Evolutionary conservation across 371 early-diverging fungal genomes (phyloP), one percentile per base, ranked within the genome.

Genomic region (Rhizopus delemar): DNA sequence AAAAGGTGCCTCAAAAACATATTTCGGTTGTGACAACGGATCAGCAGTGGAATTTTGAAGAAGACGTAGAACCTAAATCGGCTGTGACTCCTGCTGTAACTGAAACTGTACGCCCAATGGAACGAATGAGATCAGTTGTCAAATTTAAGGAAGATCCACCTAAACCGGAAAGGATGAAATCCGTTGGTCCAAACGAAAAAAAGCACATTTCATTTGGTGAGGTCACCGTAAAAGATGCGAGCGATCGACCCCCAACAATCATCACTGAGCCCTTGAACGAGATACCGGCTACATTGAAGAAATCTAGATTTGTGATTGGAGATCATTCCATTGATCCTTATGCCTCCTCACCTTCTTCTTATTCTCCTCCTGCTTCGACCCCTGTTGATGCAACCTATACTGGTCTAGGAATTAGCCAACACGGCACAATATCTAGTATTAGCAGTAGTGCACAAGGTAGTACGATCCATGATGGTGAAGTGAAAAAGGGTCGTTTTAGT

Each of bases 181-280:
- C 62, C 4, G 35, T 38, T 12, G 46, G 39, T 4, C 8, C 15
- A 2, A 8, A 31, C 1, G 51, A 46, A 9, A 64, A 56, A n/a
- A 73, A 72, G 35, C 81, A 77, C 46, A 80, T 80, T n/a, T 70
- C 78, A 3, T 80, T 80, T 62, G 77, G 78, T 36, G 71, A 77
- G 11, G 78, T 72, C 51, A 50, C 55, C 9, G 63, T 68, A 16
- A 48, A 53, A 50, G 69, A 68, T 22, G 33, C 36, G 22, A 22
- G 22, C 11, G 63, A 60, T 2, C 39, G 57, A 34, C 52, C 43
- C 12, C 43, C 43, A 8, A 43, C 13, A 13, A 43, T 43, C 43
- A 43, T 43, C 15, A 43, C 43, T 0, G 43, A 43, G 11, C 15
- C 43, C 13, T 43, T 43, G 15, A 43, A 8, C 8, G 43, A 43